Conservation (phyloP, 495 filamentous ascomycete species). For the Neurospora sp. region DNA sequence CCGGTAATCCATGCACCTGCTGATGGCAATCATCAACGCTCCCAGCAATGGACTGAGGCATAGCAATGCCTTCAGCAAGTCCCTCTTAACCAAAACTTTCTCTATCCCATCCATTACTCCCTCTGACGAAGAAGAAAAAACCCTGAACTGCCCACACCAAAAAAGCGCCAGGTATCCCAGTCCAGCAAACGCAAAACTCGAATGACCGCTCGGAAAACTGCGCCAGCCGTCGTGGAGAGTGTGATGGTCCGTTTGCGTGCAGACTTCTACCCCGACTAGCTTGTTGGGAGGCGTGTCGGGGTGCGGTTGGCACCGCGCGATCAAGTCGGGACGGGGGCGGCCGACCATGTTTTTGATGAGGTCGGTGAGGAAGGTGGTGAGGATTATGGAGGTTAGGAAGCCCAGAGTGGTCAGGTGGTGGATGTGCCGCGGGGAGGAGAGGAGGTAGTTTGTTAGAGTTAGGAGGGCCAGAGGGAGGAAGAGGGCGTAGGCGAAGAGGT, state of each 20-base stretch:
- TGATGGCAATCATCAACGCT: constrained; percentile 80
- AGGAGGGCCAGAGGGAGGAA: constrained; percentile 58
- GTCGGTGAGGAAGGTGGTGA: constrained; percentile 79
- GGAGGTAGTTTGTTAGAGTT: constrained; percentile 50
- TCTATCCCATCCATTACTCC: constrained; percentile 6
- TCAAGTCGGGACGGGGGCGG: constrained; percentile 79
- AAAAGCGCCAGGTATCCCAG: constrained; percentile 77
- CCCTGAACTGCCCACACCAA: constrained; percentile 65
- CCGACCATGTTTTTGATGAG: constrained; percentile 87
- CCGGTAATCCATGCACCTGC: constrained; percentile 85
- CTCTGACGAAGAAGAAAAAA: constrained; percentile 48
- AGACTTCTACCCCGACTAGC: constrained; percentile 66
- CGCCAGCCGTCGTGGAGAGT: constrained; percentile 86
- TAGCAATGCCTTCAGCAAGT: constrained; percentile 57
- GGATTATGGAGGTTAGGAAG: constrained; percentile 62
- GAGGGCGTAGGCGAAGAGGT: constrained; percentile 68
- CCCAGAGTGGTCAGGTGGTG: constrained; percentile 78
- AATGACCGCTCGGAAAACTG: constrained; percentile 85
- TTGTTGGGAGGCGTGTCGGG: constrained; percentile 51
- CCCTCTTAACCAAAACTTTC: constrained; percentile 28
- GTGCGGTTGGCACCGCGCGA: constrained; percentile 73
- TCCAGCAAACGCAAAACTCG: constrained; percentile 75
- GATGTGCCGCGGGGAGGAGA: constrained; percentile 60
- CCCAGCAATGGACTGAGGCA: constrained; percentile 62
- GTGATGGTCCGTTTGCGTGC: constrained; percentile 68